Evolutionary conservation across 2,329 filamentous ascomycete genomes (phyloP), one percentile per base, ranked within the genome.

Genomic region (Apiospora malaysiana): DNA sequence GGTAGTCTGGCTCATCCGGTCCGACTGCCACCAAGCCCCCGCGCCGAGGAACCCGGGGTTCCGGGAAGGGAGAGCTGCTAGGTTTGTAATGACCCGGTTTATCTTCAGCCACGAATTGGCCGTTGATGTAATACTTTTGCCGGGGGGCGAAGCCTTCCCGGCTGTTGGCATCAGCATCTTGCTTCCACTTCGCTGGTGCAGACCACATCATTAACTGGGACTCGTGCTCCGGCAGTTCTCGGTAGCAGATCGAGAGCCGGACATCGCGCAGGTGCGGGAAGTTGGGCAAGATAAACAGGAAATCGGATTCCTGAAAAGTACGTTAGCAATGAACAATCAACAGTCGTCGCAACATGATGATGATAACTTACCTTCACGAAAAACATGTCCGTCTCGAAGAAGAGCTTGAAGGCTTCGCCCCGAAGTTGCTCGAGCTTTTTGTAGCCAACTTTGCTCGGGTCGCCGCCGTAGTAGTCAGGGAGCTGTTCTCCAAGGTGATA

Each of bases 351-450:
- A 21, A 37, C 32, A 32, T 32, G 27, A 63, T 25, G 51, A 18
- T 18, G 2, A 18, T 18, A 1, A 72, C 83, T 73, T 80, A 91
- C 89, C 84, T 90, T 91, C 73, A 92, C 87, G 75, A 92, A 91
- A 78, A 92, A 92, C 84, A 91, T 85, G 74, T 91, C 87, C 77
- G 88, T 86, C 23, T 85, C 84, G 72, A 85, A 79, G 78, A 91
- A 90, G 74, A 83, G 84, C 70, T 87, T 83, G 80, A 84, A 84
- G 18, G 87, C 86, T 59, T 86, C 84, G 40, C 80, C 77, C 66
- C 84, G 85, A 46, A 90, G 83, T 70, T 80, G 80, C 73, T 87
- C 82, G 47, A 83, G 83, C 16, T 79, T 81, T 66, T 80, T 78
- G 71, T 85, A 84, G 69, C 80, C 78, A 78, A 89, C 77, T 6